Conservation (phyloP, 352 stramenopile species). For the Peronospora belbahrii region DNA sequence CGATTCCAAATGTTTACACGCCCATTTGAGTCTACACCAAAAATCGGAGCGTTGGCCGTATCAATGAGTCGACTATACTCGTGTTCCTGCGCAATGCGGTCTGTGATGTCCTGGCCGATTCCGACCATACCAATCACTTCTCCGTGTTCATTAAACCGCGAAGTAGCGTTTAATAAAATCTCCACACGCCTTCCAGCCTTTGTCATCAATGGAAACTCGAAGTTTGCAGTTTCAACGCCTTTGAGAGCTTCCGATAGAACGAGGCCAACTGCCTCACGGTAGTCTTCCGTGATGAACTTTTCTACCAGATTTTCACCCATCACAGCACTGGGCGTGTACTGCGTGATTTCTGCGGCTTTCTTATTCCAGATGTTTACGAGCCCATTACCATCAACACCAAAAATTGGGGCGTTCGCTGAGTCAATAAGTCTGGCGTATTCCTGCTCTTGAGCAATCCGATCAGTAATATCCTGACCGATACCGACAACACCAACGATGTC, state of each 20-base stretch:
- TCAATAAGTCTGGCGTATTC: conserved; percentile 60
- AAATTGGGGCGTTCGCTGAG: conserved; percentile 78
- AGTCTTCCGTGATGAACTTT: conserved; percentile 51
- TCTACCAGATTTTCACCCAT: conserved; percentile 53
- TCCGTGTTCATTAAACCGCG: conserved; percentile 48
- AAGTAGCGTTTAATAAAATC: conserved; percentile 70
- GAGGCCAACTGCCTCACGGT: conserved; percentile 37
- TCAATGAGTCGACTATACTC: conserved; percentile 60
- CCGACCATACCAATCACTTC: conserved; percentile 61
- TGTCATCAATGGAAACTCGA: conserved; percentile 70
- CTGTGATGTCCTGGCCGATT: conserved; percentile 60
- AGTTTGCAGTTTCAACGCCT: conserved; percentile 50
- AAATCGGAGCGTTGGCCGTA: conserved; percentile 62
- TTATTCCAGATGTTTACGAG: conserved; percentile 68
- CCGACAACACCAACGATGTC: conserved; percentile 59
- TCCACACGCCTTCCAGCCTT: conserved; percentile 57
- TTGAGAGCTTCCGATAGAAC: conserved; percentile 47
- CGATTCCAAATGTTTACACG: conserved; percentile 80
- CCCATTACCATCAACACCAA: conserved; percentile 65
- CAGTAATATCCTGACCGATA: conserved; percentile 72
- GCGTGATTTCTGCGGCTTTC: conserved; percentile 62
- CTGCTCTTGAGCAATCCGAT: conserved; percentile 49
- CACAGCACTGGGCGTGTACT: conserved; percentile 56
- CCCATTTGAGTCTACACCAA: conserved; percentile 52
- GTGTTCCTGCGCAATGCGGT: conserved; percentile 45